Evolutionary conservation across 2,329 filamentous ascomycete genomes (phyloP), one percentile per base, ranked within the genome.

Genomic region (Rosellinia necatrix): DNA sequence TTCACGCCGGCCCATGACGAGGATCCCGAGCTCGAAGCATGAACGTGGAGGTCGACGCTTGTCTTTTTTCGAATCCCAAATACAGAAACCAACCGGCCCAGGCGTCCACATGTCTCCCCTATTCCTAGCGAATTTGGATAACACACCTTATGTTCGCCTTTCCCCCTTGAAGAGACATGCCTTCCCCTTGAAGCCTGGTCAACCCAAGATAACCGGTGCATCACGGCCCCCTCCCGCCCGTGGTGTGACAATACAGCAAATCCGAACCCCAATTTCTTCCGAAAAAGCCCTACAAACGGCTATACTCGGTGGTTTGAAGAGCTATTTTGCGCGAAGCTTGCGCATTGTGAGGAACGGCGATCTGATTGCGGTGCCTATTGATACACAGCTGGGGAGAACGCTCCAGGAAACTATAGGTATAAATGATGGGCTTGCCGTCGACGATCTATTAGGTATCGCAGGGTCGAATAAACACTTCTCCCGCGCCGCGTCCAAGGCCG

Each of bases 311-410:
- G 92, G 91, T 0, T 74, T 99, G 37, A 97, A 97, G 71, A 85
- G 86, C 34, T 88, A 97, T 69, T 97, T 99, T 71, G 89, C 96
- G 62, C 84, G 85, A 52, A 91, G 89, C 66, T 84, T 89, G 53
- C 85, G 94, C 3, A 82, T 97, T 10, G 84, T 97, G 34, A 92
- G 92, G 68, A 87, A 85, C 35, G 93, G 92, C 2, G 94, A 99
- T 73, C 76, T 97, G 10, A 87, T 99, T 50, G 92, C 90, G 15
- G 88, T 99, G 10, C 87, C 91, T 2, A 87, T 99, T 24, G 93
- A 99, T 67, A 90, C 92, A 49, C 85, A 87, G 49, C 81, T 97
- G 1, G 93, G 92, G 2, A 84, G 88, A 54, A 89, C 90, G 2
- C 80, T 97, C 3, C 92, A 92, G 62, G 89, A 96, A 66, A 78